Percentiles rank a stretch among this genome's conserved stretches.
phyloP scores from a whole-genome alignment of 2,329 filamentous ascomycete genomes.

The Venturia nashicola region DNA sequence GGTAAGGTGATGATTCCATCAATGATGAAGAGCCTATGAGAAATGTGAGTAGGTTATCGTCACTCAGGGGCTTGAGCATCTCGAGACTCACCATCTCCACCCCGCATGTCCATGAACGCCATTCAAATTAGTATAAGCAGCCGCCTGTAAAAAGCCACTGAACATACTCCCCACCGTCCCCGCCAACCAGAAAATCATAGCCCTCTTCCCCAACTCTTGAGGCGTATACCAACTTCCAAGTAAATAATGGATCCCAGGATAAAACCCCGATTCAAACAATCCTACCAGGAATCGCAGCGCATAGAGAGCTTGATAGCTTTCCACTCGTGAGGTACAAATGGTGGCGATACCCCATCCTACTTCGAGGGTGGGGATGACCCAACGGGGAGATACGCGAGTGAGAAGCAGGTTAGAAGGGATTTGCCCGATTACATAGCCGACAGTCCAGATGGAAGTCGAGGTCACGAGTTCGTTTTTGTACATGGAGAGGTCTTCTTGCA shows the following conservation, averaged over 20 bases:
- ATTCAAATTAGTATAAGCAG: conserved; percentile 39
- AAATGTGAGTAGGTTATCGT: not conserved
- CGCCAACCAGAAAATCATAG: conserved; percentile 41
- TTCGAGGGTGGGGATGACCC: conserved; percentile 1
- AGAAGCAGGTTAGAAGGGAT: conserved; percentile 19
- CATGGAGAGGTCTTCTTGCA: conserved; percentile 20
- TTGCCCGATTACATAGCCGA: conserved; percentile 20
- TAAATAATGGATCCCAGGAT: conserved; percentile 24
- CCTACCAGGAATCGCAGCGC: conserved; percentile 5
- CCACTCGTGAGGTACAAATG: not conserved
- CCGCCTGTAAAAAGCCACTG: conserved; percentile 45
- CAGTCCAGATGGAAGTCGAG: conserved; percentile 18
- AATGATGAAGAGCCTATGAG: conserved; percentile 35
- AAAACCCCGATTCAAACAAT: conserved; percentile 9
- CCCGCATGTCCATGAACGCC: conserved; percentile 37
- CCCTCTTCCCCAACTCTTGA: conserved; percentile 39
- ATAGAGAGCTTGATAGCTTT: not conserved
- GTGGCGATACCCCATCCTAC: conserved; percentile 5
- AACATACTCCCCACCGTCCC: conserved; percentile 44
- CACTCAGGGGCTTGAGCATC: not conserved
- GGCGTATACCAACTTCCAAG: conserved; percentile 30
- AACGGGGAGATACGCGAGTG: conserved; percentile 14
- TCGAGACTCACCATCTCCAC: conserved; percentile 29
- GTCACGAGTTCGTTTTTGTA: conserved; percentile 21
- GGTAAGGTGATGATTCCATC: conserved; percentile 43